Base-by-base conservation (phyloP, 768 basidiomycete genomes). In the Cytidiella melzeri region DNA sequence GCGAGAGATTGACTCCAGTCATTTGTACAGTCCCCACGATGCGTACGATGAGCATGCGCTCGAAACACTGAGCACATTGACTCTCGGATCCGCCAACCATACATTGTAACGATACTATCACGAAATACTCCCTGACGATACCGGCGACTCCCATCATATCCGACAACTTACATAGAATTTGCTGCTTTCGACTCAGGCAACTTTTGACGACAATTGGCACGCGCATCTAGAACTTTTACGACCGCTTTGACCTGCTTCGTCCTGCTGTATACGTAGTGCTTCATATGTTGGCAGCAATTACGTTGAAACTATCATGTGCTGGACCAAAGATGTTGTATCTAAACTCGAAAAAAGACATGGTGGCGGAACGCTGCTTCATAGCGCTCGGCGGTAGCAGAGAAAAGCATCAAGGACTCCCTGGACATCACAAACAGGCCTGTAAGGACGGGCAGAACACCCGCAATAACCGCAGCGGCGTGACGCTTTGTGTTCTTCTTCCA, bases 11-110 rank as follows among this genome's bases (percentile, higher is more conserved):
- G 46, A 1, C 25, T 26, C 19, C 48, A 40, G 38, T 50, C 54
- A 44, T 12, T 47, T 42, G 4, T 25, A 5, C 37, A 63, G 62
- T 63, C 60, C 62, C 62, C 21, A 81, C 79, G 10, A 81, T 81
- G 78, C 65, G 78, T 45, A 81, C 78, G 6, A 76, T 80, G 78
- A 80, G 78, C 53, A 75, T 80, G 72, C 70, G 77, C 12, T 76
- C 76, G 18, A 64, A 58, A 47, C 61, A 62, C 47, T 63, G 41
- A n/a, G n/a, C n/a, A n/a, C n/a, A n/a, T n/a, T n/a, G n/a, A n/a
- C n/a, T n/a, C n/a, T n/a, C n/a, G n/a, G n/a, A n/a, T n/a, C n/a
- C n/a, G n/a, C n/a, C n/a, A n/a, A n/a, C n/a, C n/a, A n/a, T n/a
- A n/a, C n/a, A n/a, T n/a, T n/a, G n/a, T n/a, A n/a, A n/a, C n/a